Percentiles rank a stretch among this genome's conserved stretches.
These are phyloP conservation scores for Fragaria nilgerrensis DNA, from an alignment of 306 rosid genomes.

Conservation along the genomic window DNA sequence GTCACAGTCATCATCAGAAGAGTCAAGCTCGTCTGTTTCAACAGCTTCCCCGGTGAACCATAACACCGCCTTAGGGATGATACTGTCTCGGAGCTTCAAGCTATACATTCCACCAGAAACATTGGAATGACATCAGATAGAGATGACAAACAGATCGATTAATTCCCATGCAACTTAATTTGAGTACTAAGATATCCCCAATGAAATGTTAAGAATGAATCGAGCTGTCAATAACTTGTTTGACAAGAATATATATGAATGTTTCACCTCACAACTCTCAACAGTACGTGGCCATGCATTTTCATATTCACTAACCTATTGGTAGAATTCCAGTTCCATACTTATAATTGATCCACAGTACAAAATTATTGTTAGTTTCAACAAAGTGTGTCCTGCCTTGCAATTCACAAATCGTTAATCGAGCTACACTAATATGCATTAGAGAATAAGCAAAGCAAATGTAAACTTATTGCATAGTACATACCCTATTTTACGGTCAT, in stretches of 20 bases:
- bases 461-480: neutral
- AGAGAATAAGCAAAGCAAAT: slow-evolving; percentile 3
- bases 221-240: neutral
- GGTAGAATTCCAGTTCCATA: neutral
- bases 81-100: slow-evolving; percentile 52
- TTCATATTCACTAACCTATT: neutral
- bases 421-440: neutral
- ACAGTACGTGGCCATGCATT: neutral
- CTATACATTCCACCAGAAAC: slow-evolving; percentile 32
- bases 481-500: slow-evolving; percentile 71
- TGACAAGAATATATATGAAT: neutral
- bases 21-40: too few relatives aligned
- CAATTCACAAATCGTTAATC: neutral
- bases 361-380: neutral
- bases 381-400: neutral
- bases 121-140: slow-evolving; percentile 4
- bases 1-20: too few relatives aligned
- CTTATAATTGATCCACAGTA: neutral
- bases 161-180: neutral
- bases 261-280: neutral
- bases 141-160: slow-evolving; percentile 2
- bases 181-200: neutral
- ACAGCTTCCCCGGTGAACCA: too few relatives aligned
- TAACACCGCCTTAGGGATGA: too few relatives aligned
- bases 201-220: neutral